Base-by-base conservation (phyloP, 1,139 yeast species). In the Pneumocystis wakefieldiae region DNA sequence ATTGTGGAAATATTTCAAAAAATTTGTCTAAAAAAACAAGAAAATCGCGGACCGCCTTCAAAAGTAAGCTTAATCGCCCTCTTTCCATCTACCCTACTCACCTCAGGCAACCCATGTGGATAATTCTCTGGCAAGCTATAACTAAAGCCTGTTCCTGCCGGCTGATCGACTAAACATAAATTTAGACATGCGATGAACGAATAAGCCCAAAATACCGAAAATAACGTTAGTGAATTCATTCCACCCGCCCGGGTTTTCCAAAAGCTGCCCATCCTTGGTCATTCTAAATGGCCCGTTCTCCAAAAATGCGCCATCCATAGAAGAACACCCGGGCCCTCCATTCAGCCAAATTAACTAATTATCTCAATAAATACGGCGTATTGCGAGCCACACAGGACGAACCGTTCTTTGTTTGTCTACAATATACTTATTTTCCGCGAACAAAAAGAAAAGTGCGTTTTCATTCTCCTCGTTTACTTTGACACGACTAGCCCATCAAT, bases 301-400 rank as follows among this genome's bases (percentile, higher is more conserved):
- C 82, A 92, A 83, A 67, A 92, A 73, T 0, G 96, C 96, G 2
- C 99, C 99, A 74, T 92, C 98, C 94, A 92, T 84, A 0, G 96
- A 89, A 2, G 97, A 89, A 73, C 99, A 92, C 0, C 99, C 99
- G 0, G 96, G 96, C 0, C 96, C 96, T 17, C 71, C 71, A 61
- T 94, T 92, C 38, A 92, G 79, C 98, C 98, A 92, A 65, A 90
- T 67, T 12, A 76, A 67, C 63, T 62, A 58, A 1, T 28, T 1
- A 12, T 4, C 5, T 24, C 12, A 12, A 17, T 53, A 7, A 39
- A 57, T 5, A 8, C 8, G 71, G 71, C 14, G 42, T 65, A n/a
- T 67, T 59, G 38, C 36, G 59, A 32, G 39, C 3, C 29, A 15
- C 41, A 38, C 53, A 32, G 8, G 62, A 67, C 63, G 7, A 41